Conservation (phyloP, 1,284 basidiomycete species). For the Taiwanofungus camphoratus region DNA sequence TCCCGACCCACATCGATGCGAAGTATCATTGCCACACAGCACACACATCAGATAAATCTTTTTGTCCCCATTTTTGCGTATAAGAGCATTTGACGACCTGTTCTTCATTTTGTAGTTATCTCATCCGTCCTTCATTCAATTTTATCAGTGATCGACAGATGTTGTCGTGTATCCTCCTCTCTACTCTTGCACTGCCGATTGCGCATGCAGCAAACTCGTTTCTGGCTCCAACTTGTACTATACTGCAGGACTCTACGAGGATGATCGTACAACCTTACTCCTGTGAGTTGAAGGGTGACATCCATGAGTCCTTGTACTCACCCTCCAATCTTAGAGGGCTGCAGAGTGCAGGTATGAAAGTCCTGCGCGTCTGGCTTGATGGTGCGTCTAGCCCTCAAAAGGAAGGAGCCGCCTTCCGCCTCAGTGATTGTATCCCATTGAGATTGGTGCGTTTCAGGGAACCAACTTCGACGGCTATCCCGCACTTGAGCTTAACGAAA, state of each 20-base stretch:
- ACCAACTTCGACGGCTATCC: slow-evolving; percentile 25
- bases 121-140: too few relatives aligned
- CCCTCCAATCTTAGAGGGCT: slow-evolving; percentile 19
- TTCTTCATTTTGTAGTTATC: too few relatives aligned
- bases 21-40: too few relatives aligned
- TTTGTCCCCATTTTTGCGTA: too few relatives aligned
- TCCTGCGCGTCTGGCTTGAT: slow-evolving; percentile 30
- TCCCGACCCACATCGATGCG: too few relatives aligned
- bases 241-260: slow-evolving; percentile 25
- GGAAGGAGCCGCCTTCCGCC: too few relatives aligned
- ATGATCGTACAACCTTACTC: slow-evolving; percentile 23
- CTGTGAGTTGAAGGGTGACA: slow-evolving; percentile 14
- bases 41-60: too few relatives aligned
- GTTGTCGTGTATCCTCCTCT: too few relatives aligned
- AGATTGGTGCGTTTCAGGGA: too few relatives aligned
- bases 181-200: neutral
- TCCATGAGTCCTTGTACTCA: neutral
- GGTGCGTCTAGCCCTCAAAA: slow-evolving; percentile 25
- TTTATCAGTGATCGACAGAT: too few relatives aligned
- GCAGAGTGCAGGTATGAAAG: slow-evolving; percentile 28
- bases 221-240: slow-evolving; percentile 30
- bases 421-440: too few relatives aligned
- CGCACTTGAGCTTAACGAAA: slow-evolving; percentile 30
- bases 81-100: too few relatives aligned
- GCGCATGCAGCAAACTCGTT: slow-evolving; percentile 24